Evolutionary conservation across 1,139 yeast genomes (phyloP).

Genomic region (Debaryomyces singareniensis): DNA sequence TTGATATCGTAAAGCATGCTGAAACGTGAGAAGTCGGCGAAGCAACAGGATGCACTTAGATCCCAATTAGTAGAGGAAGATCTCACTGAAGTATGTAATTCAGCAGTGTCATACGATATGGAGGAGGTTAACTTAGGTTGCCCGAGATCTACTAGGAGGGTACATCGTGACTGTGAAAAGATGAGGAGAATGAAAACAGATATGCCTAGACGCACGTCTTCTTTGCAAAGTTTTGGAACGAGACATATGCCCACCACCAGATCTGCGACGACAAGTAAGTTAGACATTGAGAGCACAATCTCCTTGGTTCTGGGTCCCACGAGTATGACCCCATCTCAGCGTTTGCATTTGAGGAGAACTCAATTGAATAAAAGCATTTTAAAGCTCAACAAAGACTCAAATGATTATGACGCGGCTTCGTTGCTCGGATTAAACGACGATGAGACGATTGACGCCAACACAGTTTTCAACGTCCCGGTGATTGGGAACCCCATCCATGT

Average conservation of each 20-base stretch:
- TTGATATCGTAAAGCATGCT: too few relatives aligned
- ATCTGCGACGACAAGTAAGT: too few relatives aligned
- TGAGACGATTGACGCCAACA: slow-evolving; percentile 43
- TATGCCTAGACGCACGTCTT: too few relatives aligned
- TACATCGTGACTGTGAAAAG: too few relatives aligned
- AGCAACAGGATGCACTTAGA: too few relatives aligned
- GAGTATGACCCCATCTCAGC: slow-evolving; percentile 34
- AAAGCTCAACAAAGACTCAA: slow-evolving; percentile 12
- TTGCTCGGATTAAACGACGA: slow-evolving; percentile 33
- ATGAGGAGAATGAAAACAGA: too few relatives aligned
- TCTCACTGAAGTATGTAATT: too few relatives aligned
- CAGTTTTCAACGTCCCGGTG: slow-evolving; percentile 59
- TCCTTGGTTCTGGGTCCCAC: slow-evolving; percentile 21
- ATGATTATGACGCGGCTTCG: slow-evolving; percentile 2
- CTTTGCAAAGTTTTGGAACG: too few relatives aligned
- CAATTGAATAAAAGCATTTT: slow-evolving; percentile 19
- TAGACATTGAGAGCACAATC: slow-evolving; percentile 6
- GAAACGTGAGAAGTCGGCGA: too few relatives aligned
- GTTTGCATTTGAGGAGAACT: slow-evolving; percentile 27
- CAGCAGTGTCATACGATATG: too few relatives aligned
- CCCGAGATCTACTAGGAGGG: background rate
- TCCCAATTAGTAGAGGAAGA: too few relatives aligned
- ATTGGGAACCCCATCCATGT: slow-evolving; percentile 22
- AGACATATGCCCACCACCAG: too few relatives aligned
- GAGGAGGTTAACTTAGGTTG: background rate